Percentiles rank a stretch among this genome's conserved stretches.
Conservation (phyloP, 139 green algal genomes). For the Bryopsis sp. region DNA sequence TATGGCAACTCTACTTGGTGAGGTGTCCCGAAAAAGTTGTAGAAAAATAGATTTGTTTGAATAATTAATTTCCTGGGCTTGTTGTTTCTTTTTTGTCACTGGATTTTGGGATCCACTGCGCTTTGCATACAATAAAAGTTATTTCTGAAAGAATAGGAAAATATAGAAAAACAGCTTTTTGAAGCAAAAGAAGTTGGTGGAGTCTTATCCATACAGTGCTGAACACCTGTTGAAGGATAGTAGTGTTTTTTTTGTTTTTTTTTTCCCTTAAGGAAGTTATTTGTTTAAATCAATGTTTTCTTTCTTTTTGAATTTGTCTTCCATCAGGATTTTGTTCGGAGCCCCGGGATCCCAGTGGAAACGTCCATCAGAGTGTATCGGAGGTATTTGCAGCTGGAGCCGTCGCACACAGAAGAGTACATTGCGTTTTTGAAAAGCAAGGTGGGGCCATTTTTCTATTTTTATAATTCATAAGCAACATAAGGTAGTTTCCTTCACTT, state of each 20-base stretch:
- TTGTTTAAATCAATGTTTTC: neutral
- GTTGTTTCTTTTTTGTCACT: too few relatives aligned
- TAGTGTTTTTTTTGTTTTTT: neutral
- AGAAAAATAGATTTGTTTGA: too few relatives aligned
- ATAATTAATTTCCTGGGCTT: too few relatives aligned
- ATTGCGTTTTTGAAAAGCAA: constrained; percentile 79
- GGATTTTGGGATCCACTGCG: too few relatives aligned
- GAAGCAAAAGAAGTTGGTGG: neutral
- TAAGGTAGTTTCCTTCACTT: too few relatives aligned
- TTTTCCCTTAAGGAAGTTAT: neutral
- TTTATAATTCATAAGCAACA: too few relatives aligned
- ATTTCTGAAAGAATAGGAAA: too few relatives aligned
- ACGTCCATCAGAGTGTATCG: constrained; percentile 91
- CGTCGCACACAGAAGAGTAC: constrained; percentile 90
- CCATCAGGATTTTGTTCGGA: constrained; percentile 67
- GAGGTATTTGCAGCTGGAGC: constrained; percentile 94
- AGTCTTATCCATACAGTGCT: neutral
- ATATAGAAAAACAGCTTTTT: too few relatives aligned
- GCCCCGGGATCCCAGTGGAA: constrained; percentile 72
- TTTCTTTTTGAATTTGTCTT: neutral
- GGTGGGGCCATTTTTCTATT: too few relatives aligned
- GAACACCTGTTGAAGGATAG: neutral
- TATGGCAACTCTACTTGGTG: constrained; percentile 92
- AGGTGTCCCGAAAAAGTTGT: too few relatives aligned
- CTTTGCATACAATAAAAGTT: too few relatives aligned